Evolutionary conservation across 805 yeast species (phyloP), one percentile per base, ranked within the genome.

Genomic region (Lipomyces lipofer): DNA sequence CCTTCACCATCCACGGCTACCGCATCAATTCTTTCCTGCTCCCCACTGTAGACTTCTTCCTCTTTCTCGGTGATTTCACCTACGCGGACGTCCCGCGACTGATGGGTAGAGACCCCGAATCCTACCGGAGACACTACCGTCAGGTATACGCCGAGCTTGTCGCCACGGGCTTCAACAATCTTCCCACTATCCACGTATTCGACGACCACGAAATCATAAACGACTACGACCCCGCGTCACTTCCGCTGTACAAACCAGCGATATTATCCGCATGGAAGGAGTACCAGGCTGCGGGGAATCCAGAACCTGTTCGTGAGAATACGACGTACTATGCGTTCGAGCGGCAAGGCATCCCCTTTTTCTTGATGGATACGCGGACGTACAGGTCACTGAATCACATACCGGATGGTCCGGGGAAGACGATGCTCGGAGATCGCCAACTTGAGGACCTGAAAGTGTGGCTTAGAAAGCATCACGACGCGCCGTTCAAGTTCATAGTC

Each of bases 131-230:
- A 28, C 60, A 56, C 21, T 63, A 63, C 33, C 36, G 66, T 3
- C 66, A 63, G 17, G 64, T 58, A 2, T 63, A 63, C 46, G 38
- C 54, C 17, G 51, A 49, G 29, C 22, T 57, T n/a, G 17, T 33
- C 15, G 25, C 42, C 8, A 22, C 57, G 21, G 28, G 46, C 15
- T 46, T 51, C 35, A 51, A 38, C n/a, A n/a, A 51, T 7, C 45
- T 63, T 10, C 66, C 66, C 3, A 49, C 52, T 9, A 4, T 57
- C 8, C 63, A 63, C 24, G 62, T 63, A 6, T 63, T 62, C 52
- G 66, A 63, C 45, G 65, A 63, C 42, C 65, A 63, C 45, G 66
- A 63, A 44, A 62, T 62, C 35, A 57, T 57, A 17, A 62, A 60
- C 29, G 65, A 62, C 33, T 60, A 56, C 21, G 63, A 62, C 33